Evolutionary conservation across 2,329 filamentous ascomycete genomes (phyloP), one percentile per base, ranked within the genome.

Genomic region (Triangularia verruculosa): DNA sequence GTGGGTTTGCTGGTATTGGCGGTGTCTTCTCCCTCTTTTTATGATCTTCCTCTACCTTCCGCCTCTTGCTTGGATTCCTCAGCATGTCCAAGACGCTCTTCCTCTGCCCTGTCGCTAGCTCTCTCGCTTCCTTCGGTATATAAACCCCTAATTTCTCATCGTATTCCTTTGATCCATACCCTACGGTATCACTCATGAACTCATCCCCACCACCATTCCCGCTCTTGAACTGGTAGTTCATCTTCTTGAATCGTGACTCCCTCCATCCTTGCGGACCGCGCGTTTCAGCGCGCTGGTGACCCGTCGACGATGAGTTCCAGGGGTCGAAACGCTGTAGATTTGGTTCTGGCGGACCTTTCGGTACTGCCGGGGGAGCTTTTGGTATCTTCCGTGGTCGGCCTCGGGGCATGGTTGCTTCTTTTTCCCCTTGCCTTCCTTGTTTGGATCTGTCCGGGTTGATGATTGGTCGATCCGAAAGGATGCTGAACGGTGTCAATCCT

Each of bases 271-370:
- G 69, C 24, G 84, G 83, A 1, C 85, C 84, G 1, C 89, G 81
- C 64, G 86, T 88, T 64, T 94, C 90, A 51, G 90, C 86, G 47
- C 87, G 83, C 76, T 96, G 93, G 74, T 97, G 92, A 54, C 91
- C 91, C 0, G 89, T 88, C 5, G 89, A 87, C 12, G 87, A 86
- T 13, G 87, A 88, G 76, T 92, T 92, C 87, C 87, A 91, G 4
- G 86, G 81, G 74, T 90, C 88, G 70, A 89, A 90, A 34, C 77
- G 76, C 9, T 24, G 24, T 6, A 53, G 51, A 11, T 53, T 53
- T 25, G 22, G 20, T 24, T 25, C 76, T 75, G 71, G 77, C 74
- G 34, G 71, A 61, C 25, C 68, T 43, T 43, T 43, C 17, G 63
- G 17, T 61, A 54, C 73, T 47, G 20, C 79, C 32, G 77, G 30